Percentiles rank a stretch among this genome's conserved stretches.
phyloP scores from a whole-genome alignment of 2,329 filamentous ascomycete genomes.

The Monosporascus sp. region DNA sequence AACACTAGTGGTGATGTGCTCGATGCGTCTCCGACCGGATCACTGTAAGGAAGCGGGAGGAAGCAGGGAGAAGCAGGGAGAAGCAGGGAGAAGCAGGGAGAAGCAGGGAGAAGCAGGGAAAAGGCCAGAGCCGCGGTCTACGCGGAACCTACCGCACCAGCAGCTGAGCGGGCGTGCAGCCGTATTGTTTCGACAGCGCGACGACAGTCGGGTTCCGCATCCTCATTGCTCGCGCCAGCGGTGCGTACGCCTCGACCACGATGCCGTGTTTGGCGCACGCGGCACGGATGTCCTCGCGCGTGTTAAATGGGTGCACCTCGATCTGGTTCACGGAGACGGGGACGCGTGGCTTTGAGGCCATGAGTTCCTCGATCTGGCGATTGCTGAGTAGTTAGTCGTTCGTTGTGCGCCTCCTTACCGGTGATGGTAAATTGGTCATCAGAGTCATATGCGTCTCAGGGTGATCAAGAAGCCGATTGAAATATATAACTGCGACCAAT shows the following conservation, averaged over 20 bases:
- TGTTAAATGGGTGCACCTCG: slow-evolving; percentile 80
- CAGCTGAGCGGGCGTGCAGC: slow-evolving; percentile 66
- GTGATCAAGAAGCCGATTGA: too few species aligned
- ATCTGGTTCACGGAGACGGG: slow-evolving; percentile 72
- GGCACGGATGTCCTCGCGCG: slow-evolving; percentile 58
- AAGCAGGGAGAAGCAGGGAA: too few species aligned
- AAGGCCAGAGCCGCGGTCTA: too few species aligned
- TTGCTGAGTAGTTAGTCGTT: background rate
- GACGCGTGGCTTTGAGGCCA: slow-evolving; percentile 56
- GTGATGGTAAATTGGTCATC: too few species aligned
- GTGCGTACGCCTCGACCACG: slow-evolving; percentile 73
- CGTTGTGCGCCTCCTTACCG: background rate
- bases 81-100: too few species aligned
- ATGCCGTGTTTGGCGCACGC: slow-evolving; percentile 64
- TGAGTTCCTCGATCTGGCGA: slow-evolving; percentile 59
- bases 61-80: too few species aligned
- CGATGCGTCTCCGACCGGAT: too few species aligned
- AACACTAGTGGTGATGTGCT: too few species aligned
- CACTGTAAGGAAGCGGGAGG: too few species aligned
- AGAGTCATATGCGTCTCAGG: too few species aligned
- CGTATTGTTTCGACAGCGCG: slow-evolving; percentile 60
- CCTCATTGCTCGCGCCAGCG: slow-evolving; percentile 64
- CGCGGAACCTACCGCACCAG: slow-evolving; percentile 46
- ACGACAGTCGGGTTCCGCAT: slow-evolving; percentile 63
- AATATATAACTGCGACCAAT: background rate